Evolutionary conservation across 2,329 filamentous ascomycete species (phyloP).

Genomic region (Chaetomium sp.): DNA sequence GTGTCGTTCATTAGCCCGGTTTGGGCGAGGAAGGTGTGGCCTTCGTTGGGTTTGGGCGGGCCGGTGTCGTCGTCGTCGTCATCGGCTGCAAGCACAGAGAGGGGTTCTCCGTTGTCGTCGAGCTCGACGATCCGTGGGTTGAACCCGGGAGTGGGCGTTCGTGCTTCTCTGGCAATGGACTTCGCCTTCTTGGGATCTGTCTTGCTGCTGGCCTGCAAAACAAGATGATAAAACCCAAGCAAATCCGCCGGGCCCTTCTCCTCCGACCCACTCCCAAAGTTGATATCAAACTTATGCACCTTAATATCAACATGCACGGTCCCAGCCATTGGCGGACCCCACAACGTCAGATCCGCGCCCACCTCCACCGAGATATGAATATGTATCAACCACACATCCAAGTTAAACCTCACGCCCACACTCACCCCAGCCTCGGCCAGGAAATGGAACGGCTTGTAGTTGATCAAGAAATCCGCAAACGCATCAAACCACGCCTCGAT

Average conservation of each 20-base stretch:
- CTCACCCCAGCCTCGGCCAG: not conserved
- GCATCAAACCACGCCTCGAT: not conserved
- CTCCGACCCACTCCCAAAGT: not conserved
- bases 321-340: not conserved
- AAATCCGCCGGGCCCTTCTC: not conserved
- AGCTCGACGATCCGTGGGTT: not conserved
- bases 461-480: constrained; percentile 1
- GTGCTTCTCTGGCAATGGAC: not conserved
- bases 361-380: not conserved
- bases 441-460: constrained; percentile 1
- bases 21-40: not conserved
- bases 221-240: not conserved
- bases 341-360: not conserved
- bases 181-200: not conserved
- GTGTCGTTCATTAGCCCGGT: not conserved
- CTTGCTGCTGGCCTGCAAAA: not conserved
- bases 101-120: not conserved
- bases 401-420: not conserved
- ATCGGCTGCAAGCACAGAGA: not conserved
- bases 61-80: not conserved
- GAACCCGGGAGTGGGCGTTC: not conserved
- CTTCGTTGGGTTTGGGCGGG: not conserved
- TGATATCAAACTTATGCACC: not conserved
- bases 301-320: not conserved
- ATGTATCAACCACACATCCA: not conserved